Conservation (phyloP, 768 basidiomycete genomes). For the Russula compacta region DNA sequence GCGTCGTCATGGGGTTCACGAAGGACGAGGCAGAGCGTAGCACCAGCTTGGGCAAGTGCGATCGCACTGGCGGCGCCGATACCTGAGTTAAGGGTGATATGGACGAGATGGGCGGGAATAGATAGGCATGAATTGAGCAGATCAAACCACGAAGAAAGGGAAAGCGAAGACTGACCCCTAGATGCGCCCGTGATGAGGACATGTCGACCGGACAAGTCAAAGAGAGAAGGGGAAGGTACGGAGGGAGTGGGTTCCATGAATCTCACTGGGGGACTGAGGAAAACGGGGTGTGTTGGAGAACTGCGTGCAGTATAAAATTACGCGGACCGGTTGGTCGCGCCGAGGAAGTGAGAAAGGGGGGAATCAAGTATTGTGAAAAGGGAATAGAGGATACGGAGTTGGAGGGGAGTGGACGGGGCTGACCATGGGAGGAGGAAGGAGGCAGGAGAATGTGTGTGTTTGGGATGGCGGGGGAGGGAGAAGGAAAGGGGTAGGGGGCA, state of each 20-base stretch:
- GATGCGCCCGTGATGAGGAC: constrained; percentile 77
- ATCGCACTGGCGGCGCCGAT: constrained; percentile 48
- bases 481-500: neutral
- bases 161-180: constrained; percentile 42
- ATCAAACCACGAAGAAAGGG: neutral
- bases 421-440: neutral
- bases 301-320: neutral
- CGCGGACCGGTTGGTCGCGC: constrained; percentile 6
- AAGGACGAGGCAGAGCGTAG: constrained; percentile 39
- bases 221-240: constrained; percentile 45
- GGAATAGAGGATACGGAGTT: neutral
- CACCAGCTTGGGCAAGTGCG: constrained; percentile 48
- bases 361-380: neutral
- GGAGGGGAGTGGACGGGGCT: neutral
- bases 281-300: neutral
- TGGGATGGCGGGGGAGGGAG: neutral
- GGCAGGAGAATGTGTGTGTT: neutral
- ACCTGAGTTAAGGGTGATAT: constrained; percentile 27
- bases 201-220: constrained; percentile 56
- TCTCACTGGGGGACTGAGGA: neutral
- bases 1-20: constrained; percentile 33
- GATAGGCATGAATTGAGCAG: neutral
- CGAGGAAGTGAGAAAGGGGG: neutral
- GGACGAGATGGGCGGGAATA: neutral
- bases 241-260: constrained; percentile 47